Conservation (phyloP, 106 monocot species). For the Dendrobium catenatum region DNA sequence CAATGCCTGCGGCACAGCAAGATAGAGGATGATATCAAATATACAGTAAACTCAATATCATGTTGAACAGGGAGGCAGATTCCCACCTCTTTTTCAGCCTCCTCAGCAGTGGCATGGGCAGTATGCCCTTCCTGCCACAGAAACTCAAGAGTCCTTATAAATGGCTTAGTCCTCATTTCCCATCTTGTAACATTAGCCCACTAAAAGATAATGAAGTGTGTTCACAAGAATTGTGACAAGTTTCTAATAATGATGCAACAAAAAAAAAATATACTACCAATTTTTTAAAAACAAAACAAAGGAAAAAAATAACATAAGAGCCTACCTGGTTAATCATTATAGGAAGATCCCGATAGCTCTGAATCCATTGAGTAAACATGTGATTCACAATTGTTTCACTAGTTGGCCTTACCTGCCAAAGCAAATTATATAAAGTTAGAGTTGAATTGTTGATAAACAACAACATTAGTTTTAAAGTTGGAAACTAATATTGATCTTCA, state of each 20-base stretch:
- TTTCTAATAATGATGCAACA: background rate
- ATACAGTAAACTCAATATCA: slow-evolving; percentile 4
- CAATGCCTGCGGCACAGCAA: slow-evolving; percentile 65
- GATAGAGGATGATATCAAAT: slow-evolving; percentile 26
- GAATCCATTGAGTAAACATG: slow-evolving; percentile 99
- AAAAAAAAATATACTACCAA: background rate
- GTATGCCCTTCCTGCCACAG: slow-evolving; percentile 99
- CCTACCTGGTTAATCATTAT: slow-evolving; percentile 94
- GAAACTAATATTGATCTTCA: background rate
- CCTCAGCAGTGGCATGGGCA: slow-evolving; percentile 92
- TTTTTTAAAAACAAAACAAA: background rate
- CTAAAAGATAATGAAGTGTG: slow-evolving; percentile 20
- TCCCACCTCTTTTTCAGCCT: slow-evolving; percentile 86
- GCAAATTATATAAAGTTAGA: background rate
- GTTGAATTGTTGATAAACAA: background rate
- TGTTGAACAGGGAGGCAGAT: background rate
- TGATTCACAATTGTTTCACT: slow-evolving; percentile 99
- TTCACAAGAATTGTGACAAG: background rate
- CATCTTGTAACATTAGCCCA: slow-evolving; percentile 99
- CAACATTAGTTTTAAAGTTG: background rate
- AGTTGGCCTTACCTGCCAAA: slow-evolving; percentile 86
- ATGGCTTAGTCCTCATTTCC: slow-evolving; percentile 99
- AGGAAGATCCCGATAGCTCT: slow-evolving; percentile 97
- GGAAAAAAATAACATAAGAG: background rate
- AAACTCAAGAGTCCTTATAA: slow-evolving; percentile 97